Conservation (phyloP, 2,329 filamentous ascomycete genomes). For the Ophiobolus disseminans region DNA sequence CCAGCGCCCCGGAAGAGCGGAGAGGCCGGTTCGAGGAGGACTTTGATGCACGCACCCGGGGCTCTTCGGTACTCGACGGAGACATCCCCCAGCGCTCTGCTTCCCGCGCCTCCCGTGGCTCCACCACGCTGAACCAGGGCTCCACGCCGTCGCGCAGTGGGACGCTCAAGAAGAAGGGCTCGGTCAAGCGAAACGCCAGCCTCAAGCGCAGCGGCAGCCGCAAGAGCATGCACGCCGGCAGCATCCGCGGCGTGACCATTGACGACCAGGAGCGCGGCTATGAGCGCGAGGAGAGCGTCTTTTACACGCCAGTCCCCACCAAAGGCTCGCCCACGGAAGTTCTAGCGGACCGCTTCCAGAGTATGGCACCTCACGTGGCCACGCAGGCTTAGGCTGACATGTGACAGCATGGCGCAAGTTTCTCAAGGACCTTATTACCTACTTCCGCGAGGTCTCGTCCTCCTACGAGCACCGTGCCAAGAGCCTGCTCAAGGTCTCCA, state of each 20-base stretch:
- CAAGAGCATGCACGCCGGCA: slow-evolving; percentile 82
- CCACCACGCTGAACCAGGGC: slow-evolving; percentile 45
- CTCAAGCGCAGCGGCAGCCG: slow-evolving; percentile 81
- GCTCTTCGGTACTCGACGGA: slow-evolving; percentile 68
- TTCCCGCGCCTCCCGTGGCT: slow-evolving; percentile 57
- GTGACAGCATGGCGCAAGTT: slow-evolving; percentile 89
- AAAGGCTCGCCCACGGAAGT: slow-evolving; percentile 86
- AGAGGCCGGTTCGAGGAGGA: slow-evolving; percentile 70
- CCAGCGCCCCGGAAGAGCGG: slow-evolving; percentile 40
- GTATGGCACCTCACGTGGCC: slow-evolving; percentile 56
- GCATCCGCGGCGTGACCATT: slow-evolving; percentile 79
- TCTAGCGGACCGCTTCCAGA: slow-evolving; percentile 86
- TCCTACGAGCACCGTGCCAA: slow-evolving; percentile 89
- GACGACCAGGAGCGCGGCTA: slow-evolving; percentile 72
- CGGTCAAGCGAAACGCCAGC: slow-evolving; percentile 75
- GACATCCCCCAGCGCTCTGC: slow-evolving; percentile 65
- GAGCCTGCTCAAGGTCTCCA: slow-evolving; percentile 79
- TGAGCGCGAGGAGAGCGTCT: slow-evolving; percentile 78
- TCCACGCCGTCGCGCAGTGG: slow-evolving; percentile 66
- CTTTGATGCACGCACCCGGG: slow-evolving; percentile 73
- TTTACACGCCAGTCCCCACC: slow-evolving; percentile 88
- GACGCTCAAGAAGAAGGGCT: slow-evolving; percentile 88
- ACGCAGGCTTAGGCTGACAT: slow-evolving; percentile 18
- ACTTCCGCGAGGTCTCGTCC: slow-evolving; percentile 89
- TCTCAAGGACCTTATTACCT: slow-evolving; percentile 90